Conservation (phyloP, 768 basidiomycete genomes). For the Mycena olivaceomarginata region DNA sequence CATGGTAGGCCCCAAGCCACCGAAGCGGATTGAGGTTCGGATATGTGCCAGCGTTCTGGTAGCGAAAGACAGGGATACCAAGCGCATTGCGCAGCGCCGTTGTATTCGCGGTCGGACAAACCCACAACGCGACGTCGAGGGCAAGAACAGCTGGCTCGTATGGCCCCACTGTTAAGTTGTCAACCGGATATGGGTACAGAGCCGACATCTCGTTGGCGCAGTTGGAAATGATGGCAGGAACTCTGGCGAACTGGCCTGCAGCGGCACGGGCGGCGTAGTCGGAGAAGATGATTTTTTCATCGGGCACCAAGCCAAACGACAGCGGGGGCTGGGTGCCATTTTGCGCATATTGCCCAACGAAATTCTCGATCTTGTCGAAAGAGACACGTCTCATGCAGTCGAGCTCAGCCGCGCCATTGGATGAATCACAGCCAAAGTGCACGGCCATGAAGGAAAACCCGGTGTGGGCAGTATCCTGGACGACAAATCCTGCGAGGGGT, state of each 20-base stretch:
- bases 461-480: constrained; percentile 1
- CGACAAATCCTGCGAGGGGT: background rate
- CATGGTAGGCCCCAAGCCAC: constrained; percentile 45
- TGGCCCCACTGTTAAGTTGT: constrained; percentile 32
- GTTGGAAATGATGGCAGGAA: constrained; percentile 33
- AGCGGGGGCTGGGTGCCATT: constrained; percentile 35
- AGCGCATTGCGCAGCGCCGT: constrained; percentile 27
- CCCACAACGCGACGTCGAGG: constrained; percentile 1
- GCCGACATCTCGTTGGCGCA: constrained; percentile 33
- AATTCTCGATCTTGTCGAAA: constrained; percentile 30
- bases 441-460: constrained; percentile 39
- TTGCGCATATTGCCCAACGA: constrained; percentile 37
- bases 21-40: background rate
- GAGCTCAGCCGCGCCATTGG: constrained; percentile 19
- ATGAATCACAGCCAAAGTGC: constrained; percentile 35
- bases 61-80: constrained; percentile 32
- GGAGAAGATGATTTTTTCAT: constrained; percentile 31
- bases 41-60: constrained; percentile 28
- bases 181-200: constrained; percentile 20
- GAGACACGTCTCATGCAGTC: constrained; percentile 39
- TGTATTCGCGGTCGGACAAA: constrained; percentile 30
- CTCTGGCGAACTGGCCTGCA: constrained; percentile 21
- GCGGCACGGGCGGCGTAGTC: constrained; percentile 32
- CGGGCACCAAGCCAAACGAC: constrained; percentile 10
- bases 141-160: constrained; percentile 21